These are phyloP conservation scores for Rhynchospora tenuis DNA, from an alignment of 176 grass and related monocot species.

Conservation along the genomic window DNA sequence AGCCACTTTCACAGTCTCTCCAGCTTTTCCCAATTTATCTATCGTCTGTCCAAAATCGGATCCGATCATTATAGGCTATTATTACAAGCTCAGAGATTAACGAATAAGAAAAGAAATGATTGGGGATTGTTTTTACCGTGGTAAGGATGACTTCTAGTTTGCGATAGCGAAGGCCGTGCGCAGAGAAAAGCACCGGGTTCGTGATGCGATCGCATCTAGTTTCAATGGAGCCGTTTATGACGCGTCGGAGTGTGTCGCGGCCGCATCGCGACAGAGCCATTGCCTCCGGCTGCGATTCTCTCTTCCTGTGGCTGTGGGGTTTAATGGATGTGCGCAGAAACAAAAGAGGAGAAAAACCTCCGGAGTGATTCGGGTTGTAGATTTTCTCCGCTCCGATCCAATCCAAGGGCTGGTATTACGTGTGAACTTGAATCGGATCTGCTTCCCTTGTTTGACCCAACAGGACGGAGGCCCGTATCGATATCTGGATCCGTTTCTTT, in stretches of 20 bases:
- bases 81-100: background rate
- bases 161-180: conserved; percentile 64
- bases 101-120: background rate
- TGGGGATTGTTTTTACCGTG: conserved; percentile 38
- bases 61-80: background rate
- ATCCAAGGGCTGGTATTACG: background rate
- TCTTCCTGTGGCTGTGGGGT: background rate
- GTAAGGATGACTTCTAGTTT: conserved; percentile 97
- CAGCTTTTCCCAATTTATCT: conserved; percentile 81
- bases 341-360: background rate
- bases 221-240: background rate
- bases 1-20: conserved; percentile 81
- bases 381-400: background rate
- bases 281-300: background rate
- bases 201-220: conserved; percentile 10
- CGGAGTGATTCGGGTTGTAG: background rate
- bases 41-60: conserved; percentile 44
- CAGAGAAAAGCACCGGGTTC: conserved; percentile 64
- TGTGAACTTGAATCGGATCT: background rate
- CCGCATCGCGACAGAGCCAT: conserved; percentile 55
- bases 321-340: conserved; percentile 4
- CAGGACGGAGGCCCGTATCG: background rate
- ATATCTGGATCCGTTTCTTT: no score
- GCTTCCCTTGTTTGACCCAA: background rate
- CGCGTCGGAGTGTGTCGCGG: conserved; percentile 28